Conservation (phyloP, 345 rosid species). For the Psidium guajava region DNA sequence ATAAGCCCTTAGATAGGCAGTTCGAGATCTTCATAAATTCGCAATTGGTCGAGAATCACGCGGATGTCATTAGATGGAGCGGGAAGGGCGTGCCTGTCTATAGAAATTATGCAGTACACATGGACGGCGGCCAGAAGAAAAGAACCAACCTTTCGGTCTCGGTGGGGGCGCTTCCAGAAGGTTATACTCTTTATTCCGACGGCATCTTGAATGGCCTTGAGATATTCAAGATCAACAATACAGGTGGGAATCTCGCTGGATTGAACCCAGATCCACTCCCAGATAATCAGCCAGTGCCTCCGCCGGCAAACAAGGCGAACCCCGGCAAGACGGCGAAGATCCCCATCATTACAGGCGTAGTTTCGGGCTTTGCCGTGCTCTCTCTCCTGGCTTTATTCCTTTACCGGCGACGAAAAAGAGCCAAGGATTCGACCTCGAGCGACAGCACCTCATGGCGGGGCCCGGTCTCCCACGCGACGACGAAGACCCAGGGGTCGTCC, state of each 20-base stretch:
- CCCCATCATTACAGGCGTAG: background rate
- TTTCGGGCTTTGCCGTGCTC: background rate
- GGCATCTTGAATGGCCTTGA: constrained; percentile 34
- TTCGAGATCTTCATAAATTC: constrained; percentile 17
- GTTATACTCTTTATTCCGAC: constrained; percentile 4
- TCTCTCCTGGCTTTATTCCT: background rate
- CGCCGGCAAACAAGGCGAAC: background rate
- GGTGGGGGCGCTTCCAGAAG: constrained; percentile 7
- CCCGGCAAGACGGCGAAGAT: no score
- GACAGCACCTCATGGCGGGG: constrained; percentile 4
- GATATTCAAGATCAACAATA: constrained; percentile 20
- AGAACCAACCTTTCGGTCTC: constrained; percentile 8
- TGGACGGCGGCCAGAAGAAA: background rate
- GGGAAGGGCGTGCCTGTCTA: constrained; percentile 12
- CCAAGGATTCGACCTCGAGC: background rate
- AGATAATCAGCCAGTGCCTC: background rate
- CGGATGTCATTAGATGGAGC: constrained; percentile 11
- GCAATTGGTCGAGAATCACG: constrained; percentile 2
- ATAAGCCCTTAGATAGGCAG: background rate
- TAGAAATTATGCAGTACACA: constrained; percentile 14
- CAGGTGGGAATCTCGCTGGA: constrained; percentile 11
- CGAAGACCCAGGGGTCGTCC: background rate
- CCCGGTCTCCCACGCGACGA: background rate
- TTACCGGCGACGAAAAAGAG: background rate
- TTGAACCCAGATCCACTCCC: constrained; percentile 8